These are phyloP conservation scores for Termitomyces sp. DNA, from an alignment of 768 basidiomycete species.

Conservation along the genomic window DNA sequence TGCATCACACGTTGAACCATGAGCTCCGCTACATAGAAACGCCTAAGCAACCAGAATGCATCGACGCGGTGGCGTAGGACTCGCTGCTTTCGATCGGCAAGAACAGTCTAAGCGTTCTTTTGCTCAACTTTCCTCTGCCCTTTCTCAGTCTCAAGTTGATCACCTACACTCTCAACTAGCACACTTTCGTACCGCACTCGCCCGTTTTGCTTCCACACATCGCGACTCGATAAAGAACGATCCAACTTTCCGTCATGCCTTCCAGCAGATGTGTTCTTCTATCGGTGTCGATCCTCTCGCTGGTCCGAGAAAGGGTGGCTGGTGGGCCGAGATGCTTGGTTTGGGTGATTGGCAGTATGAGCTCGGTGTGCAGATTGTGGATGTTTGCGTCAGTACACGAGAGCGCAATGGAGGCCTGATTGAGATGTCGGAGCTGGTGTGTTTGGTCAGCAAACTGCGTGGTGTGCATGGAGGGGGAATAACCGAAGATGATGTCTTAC, in stretches of 20 bases:
- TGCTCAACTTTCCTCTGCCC: constrained; percentile 71
- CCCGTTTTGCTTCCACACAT: constrained; percentile 79
- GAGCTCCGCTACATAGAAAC: not conserved
- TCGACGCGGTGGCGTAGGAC: constrained; percentile 75
- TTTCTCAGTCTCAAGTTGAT: constrained; percentile 75
- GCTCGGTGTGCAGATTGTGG: constrained; percentile 92
- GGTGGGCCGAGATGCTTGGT: constrained; percentile 88
- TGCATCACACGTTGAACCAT: not conserved
- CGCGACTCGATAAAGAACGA: constrained; percentile 80
- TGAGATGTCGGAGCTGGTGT: constrained; percentile 79
- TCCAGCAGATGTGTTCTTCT: constrained; percentile 93
- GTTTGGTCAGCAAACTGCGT: constrained; percentile 74
- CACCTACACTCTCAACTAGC: constrained; percentile 78
- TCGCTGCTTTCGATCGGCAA: constrained; percentile 89
- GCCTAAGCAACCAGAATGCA: constrained; percentile 42
- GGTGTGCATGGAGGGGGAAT: constrained; percentile 65
- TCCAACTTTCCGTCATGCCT: constrained; percentile 85
- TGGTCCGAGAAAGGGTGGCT: constrained; percentile 79
- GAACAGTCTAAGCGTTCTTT: constrained; percentile 79
- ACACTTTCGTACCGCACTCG: constrained; percentile 79
- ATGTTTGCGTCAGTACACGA: constrained; percentile 84
- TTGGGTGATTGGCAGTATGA: constrained; percentile 96
- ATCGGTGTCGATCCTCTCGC: constrained; percentile 95
- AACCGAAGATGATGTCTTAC: constrained; percentile 80
- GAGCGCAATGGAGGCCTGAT: constrained; percentile 92